These are phyloP conservation scores for Spathaspora hagerdaliae DNA, from an alignment of 805 yeast genomes.

Conservation along the genomic window DNA sequence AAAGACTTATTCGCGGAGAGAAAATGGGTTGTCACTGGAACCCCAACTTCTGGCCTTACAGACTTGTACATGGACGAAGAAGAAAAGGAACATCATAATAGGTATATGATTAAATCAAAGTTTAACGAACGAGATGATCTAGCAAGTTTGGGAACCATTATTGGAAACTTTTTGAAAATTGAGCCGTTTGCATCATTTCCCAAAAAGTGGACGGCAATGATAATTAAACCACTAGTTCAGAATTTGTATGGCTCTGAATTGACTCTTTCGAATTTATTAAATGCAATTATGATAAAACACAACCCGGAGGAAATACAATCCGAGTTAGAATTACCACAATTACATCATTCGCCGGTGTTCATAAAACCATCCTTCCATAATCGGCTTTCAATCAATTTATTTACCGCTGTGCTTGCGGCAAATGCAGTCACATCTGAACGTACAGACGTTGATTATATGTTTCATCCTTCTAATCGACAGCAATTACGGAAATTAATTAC, in stretches of 20 bases:
- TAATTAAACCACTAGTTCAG: conserved; percentile 47
- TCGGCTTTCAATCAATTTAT: conserved; percentile 56
- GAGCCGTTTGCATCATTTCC: conserved; percentile 53
- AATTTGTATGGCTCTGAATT: conserved; percentile 36
- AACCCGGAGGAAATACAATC: conserved; percentile 47
- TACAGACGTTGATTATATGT: conserved; percentile 66
- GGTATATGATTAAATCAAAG: conserved; percentile 44
- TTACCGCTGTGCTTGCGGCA: conserved; percentile 63
- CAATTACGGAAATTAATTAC: conserved; percentile 55
- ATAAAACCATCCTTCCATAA: conserved; percentile 63
- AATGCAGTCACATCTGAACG: conserved; percentile 74
- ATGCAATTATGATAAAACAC: conserved; percentile 55
- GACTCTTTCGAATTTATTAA: conserved; percentile 40
- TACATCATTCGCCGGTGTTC: conserved; percentile 55
- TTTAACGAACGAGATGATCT: conserved; percentile 55
- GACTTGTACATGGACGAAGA: conserved; percentile 47
- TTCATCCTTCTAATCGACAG: conserved; percentile 52
- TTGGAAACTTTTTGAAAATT: conserved; percentile 51
- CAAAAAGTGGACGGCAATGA: conserved; percentile 43
- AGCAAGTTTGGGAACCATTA: conserved; percentile 46
- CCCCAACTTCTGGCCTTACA: conserved; percentile 71
- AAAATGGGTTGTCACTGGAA: conserved; percentile 73
- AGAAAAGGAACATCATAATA: conserved; percentile 12
- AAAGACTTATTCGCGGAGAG: conserved; percentile 51
- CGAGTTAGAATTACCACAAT: conserved; percentile 54